Base-by-base conservation (phyloP, 495 filamentous ascomycete species). In the Trichocladium uniseriatum region DNA sequence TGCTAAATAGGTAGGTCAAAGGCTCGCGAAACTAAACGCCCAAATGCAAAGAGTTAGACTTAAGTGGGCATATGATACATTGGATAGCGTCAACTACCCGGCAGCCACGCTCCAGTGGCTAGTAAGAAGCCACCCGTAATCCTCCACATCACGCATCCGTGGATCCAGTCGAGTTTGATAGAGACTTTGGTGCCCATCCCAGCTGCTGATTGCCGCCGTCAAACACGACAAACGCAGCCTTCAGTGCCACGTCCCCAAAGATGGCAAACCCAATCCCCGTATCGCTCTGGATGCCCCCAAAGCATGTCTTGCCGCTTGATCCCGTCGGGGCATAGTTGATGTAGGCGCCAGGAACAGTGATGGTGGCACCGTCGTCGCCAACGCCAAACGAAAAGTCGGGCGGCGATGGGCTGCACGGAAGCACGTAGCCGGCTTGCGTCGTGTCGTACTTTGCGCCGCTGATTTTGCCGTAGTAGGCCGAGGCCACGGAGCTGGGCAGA, bases 201-300 rank as follows among this genome's bases (percentile, higher is more conserved):
- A 86, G 62, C 9, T 62, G 61, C 6, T 62, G 62, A 22, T 67
- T 62, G 22, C 66, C 66, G 16, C 45, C 56, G 20, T 63, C 58
- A 59, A 87, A 88, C 16, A 92, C 79, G 16, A 83, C 85, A 58
- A 83, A 89, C 54, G 86, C 80, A 51, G 77, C 76, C 74, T 90
- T 89, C 52, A 92, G 75, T 58, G 86, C 86, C 39, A 89, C 74
- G 51, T 89, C 86, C 35, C 86, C 86, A 45, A 82, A 81, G 63
- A 92, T 87, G 48, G 74, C 74, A 59, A 86, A 78, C 19, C 72
- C 77, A 21, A 86, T 71, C 43, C 79, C 79, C 13, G 67, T 64
- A 65, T 82, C 78, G 45, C 63, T 63, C 68, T 86, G 82, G 49
- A 87, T 72, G 16, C 78, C 78, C 44, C 83, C 83, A 57, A 71